Percentiles rank a stretch among this genome's conserved stretches.
Conservation (phyloP, 2,329 filamentous ascomycete genomes). For the Fusarium pseudograminearum region DNA sequence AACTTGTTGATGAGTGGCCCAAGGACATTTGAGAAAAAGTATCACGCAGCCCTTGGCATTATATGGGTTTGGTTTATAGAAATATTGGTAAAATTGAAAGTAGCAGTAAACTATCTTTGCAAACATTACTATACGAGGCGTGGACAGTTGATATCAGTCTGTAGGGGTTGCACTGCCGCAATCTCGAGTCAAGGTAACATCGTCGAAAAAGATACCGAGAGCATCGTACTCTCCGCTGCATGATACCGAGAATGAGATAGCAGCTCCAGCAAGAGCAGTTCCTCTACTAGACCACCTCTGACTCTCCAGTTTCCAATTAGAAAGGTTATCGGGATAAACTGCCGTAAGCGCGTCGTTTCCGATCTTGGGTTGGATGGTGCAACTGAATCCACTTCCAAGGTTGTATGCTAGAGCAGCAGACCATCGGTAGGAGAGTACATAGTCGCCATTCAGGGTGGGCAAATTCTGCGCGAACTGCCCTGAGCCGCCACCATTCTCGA, state of each 20-base stretch:
- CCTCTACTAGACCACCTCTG: neutral
- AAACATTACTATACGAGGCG: fast-evolving
- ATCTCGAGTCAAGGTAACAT: neutral
- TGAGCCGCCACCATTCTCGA: neutral
- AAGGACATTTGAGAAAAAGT: neutral
- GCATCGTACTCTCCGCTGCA: neutral
- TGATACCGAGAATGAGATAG: fast-evolving
- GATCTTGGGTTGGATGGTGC: neutral
- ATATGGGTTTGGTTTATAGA: fast-evolving
- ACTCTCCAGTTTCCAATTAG: neutral
- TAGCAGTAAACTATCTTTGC: fast-evolving
- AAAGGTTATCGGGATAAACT: fast-evolving
- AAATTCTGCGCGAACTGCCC: neutral
- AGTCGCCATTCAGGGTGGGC: neutral
- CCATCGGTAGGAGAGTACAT: neutral
- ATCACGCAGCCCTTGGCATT: neutral
- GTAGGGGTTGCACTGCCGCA: neutral
- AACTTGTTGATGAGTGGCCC: conserved; percentile 39
- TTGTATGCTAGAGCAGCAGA: fast-evolving
- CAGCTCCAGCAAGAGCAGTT: neutral
- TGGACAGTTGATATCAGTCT: neutral
- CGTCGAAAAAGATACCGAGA: neutral
- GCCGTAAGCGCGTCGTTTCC: fast-evolving
- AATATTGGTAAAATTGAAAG: no score
- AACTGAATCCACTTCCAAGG: neutral